Evolutionary conservation across 495 filamentous ascomycete genomes (phyloP).

Genomic region (Glarea lozoyensis): DNA sequence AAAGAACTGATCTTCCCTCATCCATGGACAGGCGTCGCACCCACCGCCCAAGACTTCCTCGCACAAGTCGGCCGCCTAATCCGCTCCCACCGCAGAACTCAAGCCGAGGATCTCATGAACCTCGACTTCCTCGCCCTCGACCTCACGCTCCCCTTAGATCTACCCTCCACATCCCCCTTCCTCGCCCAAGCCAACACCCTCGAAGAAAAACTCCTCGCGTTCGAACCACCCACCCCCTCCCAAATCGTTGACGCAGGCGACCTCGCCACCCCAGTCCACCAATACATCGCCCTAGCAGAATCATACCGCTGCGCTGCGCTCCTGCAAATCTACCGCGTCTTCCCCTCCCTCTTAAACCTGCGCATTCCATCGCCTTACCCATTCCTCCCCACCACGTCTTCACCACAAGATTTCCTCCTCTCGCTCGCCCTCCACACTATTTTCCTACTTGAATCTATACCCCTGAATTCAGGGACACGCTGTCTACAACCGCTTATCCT

Average conservation of each 20-base stretch:
- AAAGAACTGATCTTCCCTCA: slow-evolving; percentile 32
- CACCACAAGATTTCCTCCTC: slow-evolving; percentile 40
- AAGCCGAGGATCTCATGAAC: slow-evolving; percentile 25
- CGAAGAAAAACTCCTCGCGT: slow-evolving; percentile 40
- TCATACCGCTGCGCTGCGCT: slow-evolving; percentile 46
- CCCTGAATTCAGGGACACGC: slow-evolving; percentile 43
- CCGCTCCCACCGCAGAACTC: slow-evolving; percentile 37
- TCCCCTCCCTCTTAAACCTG: slow-evolving; percentile 39
- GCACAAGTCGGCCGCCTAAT: slow-evolving; percentile 46
- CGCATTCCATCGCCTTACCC: slow-evolving; percentile 25
- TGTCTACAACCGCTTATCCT: slow-evolving; percentile 47
- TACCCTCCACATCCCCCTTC: slow-evolving; percentile 31
- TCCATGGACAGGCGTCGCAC: slow-evolving; percentile 51
- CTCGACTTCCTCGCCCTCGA: slow-evolving; percentile 12
- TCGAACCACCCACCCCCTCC: slow-evolving; percentile 38
- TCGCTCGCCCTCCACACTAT: slow-evolving; percentile 45
- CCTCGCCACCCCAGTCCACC: slow-evolving; percentile 45
- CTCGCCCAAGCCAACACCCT: slow-evolving; percentile 37
- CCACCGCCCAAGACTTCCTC: slow-evolving; percentile 43
- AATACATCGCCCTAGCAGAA: slow-evolving; percentile 48
- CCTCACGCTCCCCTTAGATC: slow-evolving; percentile 14
- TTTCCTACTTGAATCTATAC: slow-evolving; percentile 39
- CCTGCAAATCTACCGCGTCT: slow-evolving; percentile 45
- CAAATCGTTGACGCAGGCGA: slow-evolving; percentile 46
- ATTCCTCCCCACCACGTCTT: slow-evolving; percentile 5